phyloP scores from a whole-genome alignment of 2,329 filamentous ascomycete genomes.

The Ceratocystis destructans region DNA sequence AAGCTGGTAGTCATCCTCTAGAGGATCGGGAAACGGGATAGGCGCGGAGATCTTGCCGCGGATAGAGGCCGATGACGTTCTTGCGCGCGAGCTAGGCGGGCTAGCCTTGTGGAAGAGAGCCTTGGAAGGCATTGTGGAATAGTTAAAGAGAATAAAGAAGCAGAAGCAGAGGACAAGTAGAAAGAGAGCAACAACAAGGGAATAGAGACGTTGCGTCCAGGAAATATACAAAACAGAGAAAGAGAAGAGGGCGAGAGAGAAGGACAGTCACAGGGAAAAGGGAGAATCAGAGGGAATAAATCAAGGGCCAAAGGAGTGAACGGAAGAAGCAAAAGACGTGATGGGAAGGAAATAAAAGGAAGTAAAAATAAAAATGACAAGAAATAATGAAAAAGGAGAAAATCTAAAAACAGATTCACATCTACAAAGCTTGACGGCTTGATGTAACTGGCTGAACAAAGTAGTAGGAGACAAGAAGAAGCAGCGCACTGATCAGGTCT shows the following conservation, averaged over 20 bases:
- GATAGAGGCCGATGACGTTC: conserved; percentile 28
- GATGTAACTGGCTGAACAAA: not conserved
- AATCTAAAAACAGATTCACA: conserved; percentile 4
- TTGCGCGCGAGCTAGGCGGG: conserved; percentile 27
- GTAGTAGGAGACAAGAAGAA: not conserved
- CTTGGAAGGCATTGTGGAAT: not conserved
- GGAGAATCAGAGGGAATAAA: not conserved
- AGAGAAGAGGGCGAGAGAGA: not conserved
- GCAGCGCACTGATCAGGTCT: conserved; percentile 1
- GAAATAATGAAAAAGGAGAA: not conserved
- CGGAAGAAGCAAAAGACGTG: not conserved
- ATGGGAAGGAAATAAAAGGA: not conserved
- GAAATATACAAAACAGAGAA: not conserved
- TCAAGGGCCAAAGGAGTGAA: not conserved
- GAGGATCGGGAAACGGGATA: conserved; percentile 38
- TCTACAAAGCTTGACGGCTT: not conserved
- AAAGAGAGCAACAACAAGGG: not conserved
- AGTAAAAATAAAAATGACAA: not conserved
- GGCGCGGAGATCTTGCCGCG: conserved; percentile 48
- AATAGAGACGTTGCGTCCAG: not conserved
- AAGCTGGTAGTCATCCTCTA: conserved; percentile 39
- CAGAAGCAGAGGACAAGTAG: not conserved
- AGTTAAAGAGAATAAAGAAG: not conserved
- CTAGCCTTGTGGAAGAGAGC: conserved; percentile 24
- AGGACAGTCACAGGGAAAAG: not conserved